Evolutionary conservation across 257 asterid species (phyloP).

Genomic region (Anisodus acutangulus): DNA sequence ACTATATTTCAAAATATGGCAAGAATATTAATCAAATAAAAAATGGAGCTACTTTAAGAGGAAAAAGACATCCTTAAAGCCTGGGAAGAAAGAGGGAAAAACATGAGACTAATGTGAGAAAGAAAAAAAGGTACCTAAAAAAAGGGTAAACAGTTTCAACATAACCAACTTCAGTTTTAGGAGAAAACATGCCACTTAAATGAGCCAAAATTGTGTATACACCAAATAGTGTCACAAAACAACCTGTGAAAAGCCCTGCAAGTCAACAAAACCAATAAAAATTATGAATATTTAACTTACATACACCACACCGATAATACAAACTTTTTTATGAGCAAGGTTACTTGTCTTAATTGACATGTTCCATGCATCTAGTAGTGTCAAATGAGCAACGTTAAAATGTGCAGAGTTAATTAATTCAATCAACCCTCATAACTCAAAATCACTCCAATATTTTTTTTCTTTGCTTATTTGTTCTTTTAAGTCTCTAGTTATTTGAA

Average conservation of each 20-base stretch:
- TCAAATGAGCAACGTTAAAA: too few relatives aligned
- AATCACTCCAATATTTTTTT: too few relatives aligned
- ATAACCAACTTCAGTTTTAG: conserved; percentile 55
- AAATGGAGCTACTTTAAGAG: not conserved
- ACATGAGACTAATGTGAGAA: conserved; percentile 27
- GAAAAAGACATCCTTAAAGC: conserved; percentile 22
- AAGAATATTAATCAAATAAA: not conserved
- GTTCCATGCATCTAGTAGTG: not conserved
- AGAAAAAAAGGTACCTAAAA: conserved; percentile 68
- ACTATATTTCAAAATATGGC: not conserved
- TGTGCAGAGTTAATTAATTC: too few relatives aligned
- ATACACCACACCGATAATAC: not conserved
- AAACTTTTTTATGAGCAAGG: not conserved
- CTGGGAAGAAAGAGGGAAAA: not conserved
- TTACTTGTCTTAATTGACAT: not conserved
- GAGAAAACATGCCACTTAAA: conserved; percentile 75
- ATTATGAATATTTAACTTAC: not conserved
- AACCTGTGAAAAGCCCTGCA: conserved; percentile 90
- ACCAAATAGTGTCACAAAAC: conserved; percentile 75
- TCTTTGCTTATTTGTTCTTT: too few relatives aligned
- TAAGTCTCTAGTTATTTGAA: too few relatives aligned
- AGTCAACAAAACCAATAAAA: not conserved
- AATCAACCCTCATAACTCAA: too few relatives aligned
- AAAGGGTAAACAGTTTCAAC: conserved; percentile 87
- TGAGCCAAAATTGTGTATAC: conserved; percentile 87